These are phyloP conservation scores for Syzygium syzygioides DNA, from an alignment of 441 rosid genomes.

Conservation along the genomic window DNA sequence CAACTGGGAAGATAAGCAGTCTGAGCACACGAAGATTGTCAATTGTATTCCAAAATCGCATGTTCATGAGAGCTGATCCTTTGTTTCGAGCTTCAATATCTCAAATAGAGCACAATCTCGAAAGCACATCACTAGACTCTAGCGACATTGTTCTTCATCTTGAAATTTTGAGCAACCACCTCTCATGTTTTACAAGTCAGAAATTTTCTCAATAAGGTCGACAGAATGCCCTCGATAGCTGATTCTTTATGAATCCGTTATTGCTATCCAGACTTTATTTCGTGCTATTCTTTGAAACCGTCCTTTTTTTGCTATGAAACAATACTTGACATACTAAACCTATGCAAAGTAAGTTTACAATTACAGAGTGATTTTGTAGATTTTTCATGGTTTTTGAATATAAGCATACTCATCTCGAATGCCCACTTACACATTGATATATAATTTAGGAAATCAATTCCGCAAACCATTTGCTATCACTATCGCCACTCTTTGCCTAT, in stretches of 20 bases:
- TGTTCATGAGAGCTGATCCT: too few relatives aligned
- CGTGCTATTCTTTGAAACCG: not conserved
- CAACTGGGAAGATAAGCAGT: too few relatives aligned
- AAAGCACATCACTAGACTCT: too few relatives aligned
- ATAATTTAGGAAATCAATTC: not conserved
- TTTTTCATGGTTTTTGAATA: not conserved
- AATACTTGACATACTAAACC: not conserved
- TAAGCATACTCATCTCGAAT: not conserved
- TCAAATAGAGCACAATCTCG: too few relatives aligned
- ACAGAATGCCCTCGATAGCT: not conserved
- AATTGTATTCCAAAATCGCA: too few relatives aligned
- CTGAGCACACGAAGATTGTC: too few relatives aligned
- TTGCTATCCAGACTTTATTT: not conserved
- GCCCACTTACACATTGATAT: not conserved
- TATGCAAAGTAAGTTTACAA: not conserved
- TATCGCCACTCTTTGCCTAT: not conserved
- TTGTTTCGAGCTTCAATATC: too few relatives aligned
- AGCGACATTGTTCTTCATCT: too few relatives aligned
- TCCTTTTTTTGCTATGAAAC: not conserved
- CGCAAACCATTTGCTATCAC: not conserved
- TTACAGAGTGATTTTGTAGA: not conserved
- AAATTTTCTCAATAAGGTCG: accelerated
- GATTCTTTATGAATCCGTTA: not conserved
- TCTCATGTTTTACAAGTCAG: not conserved
- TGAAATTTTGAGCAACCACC: too few relatives aligned